phyloP scores from a whole-genome alignment of 345 rosid genomes.

The Dipteronia dyeriana region DNA sequence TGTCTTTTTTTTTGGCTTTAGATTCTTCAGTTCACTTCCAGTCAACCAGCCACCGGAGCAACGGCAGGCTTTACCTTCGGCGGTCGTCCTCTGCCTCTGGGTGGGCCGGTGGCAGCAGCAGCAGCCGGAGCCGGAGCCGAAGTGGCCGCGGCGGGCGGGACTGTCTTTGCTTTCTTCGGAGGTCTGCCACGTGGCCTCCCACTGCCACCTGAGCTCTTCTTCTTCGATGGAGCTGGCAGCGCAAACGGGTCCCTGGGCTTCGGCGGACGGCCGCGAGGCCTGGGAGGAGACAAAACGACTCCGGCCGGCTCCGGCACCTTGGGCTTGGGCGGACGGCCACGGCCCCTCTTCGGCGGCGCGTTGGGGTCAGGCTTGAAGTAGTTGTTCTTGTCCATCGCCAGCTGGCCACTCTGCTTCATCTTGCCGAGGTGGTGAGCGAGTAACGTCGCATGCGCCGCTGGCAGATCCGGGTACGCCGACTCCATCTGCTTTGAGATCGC shows the following conservation, averaged over 20 bases:
- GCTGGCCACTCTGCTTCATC: slow-evolving; percentile 66
- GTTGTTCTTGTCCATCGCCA: slow-evolving; percentile 64
- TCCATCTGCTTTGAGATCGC: slow-evolving; percentile 67
- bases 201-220: slow-evolving; percentile 17
- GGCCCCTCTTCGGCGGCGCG: slow-evolving; percentile 86
- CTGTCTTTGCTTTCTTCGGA: slow-evolving; percentile 55
- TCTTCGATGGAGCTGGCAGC: slow-evolving; percentile 28
- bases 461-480: slow-evolving; percentile 48
- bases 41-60: slow-evolving; percentile 66
- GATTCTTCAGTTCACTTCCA: neutral
- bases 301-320: slow-evolving; percentile 36
- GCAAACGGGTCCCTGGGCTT: slow-evolving; percentile 53
- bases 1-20: neutral
- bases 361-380: slow-evolving; percentile 73
- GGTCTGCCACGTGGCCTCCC: slow-evolving; percentile 76
- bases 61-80: slow-evolving; percentile 76
- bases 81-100: slow-evolving; percentile 79
- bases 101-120: slow-evolving; percentile 21
- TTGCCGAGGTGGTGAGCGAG: slow-evolving; percentile 64
- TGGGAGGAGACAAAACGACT: slow-evolving; percentile 35
- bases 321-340: slow-evolving; percentile 88
- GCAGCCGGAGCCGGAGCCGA: slow-evolving; percentile 13
- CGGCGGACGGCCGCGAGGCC: slow-evolving; percentile 82
- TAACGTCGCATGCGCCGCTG: slow-evolving; percentile 57
- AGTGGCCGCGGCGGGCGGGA: slow-evolving; percentile 5